phyloP scores from a whole-genome alignment of 2,329 filamentous ascomycete species.

The Microsporum ferrugineum region DNA sequence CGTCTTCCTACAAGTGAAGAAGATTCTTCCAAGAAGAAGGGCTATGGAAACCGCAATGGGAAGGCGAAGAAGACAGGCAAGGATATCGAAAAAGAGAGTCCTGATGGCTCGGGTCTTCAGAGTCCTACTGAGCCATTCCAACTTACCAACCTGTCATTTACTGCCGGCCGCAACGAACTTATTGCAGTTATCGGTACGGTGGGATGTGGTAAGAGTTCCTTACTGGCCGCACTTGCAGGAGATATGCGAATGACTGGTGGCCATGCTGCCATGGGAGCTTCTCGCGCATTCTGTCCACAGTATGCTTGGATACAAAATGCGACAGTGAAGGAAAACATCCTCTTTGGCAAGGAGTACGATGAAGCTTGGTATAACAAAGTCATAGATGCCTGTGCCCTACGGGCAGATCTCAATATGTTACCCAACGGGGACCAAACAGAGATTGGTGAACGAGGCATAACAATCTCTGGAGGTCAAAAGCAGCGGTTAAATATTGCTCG shows the following conservation, averaged over 20 bases:
- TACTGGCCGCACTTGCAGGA: constrained; percentile 78
- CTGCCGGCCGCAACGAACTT: constrained; percentile 29
- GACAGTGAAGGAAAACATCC: constrained; percentile 74
- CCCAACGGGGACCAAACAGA: constrained; percentile 80
- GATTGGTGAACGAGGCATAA: constrained; percentile 91
- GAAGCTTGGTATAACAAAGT: constrained; percentile 70
- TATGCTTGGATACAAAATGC: constrained; percentile 97
- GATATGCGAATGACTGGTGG: constrained; percentile 82
- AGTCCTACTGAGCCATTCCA: constrained; percentile 29
- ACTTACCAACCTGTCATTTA: constrained; percentile 28
- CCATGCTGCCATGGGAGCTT: constrained; percentile 62
- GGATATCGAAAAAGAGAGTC: background rate
- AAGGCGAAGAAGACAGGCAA: background rate
- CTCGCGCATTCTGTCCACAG: constrained; percentile 83
- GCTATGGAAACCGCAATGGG: background rate
- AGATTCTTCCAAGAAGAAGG: constrained; percentile 14
- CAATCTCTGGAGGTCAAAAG: constrained; percentile 89
- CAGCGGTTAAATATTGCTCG: constrained; percentile 90
- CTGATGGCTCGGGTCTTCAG: constrained; percentile 17
- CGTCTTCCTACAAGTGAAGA: constrained; percentile 20
- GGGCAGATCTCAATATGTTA: constrained; percentile 83
- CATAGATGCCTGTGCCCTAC: constrained; percentile 73
- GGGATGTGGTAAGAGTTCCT: constrained; percentile 78
- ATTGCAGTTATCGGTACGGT: constrained; percentile 34
- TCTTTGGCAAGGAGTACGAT: constrained; percentile 72